A percentile compares a stretch with the other conserved stretches of the same genome.
Conservation (phyloP, 441 rosid species). For the Populus hybrid region DNA sequence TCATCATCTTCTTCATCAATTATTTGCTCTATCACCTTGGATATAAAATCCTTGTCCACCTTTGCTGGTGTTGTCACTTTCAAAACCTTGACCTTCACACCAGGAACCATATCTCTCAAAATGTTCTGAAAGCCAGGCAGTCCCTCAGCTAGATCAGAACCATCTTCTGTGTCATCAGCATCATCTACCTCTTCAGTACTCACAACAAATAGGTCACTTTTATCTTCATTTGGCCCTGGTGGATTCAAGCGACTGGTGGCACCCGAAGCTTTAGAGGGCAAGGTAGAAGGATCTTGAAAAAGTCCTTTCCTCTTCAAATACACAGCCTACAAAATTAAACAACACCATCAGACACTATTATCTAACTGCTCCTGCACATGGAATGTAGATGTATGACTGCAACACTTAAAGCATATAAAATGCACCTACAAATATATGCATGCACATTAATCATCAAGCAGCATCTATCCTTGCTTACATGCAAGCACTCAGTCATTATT, state of each 20-base stretch:
- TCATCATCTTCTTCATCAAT: conserved; percentile 70
- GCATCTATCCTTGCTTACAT: not conserved
- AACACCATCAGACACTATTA: conserved; percentile 12
- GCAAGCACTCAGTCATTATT: not conserved
- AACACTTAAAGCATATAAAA: not conserved
- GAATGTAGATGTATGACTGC: conserved; percentile 1
- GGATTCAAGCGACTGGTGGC: conserved; percentile 41
- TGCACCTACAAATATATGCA: not conserved
- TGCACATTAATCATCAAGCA: not conserved
- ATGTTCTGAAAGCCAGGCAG: conserved; percentile 70
- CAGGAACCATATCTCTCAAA: conserved; percentile 87
- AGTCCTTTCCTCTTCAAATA: conserved; percentile 64
- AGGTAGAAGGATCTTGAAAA: conserved; percentile 41
- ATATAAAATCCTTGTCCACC: conserved; percentile 79
- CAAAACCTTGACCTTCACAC: conserved; percentile 79
- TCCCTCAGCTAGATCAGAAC: conserved; percentile 70
- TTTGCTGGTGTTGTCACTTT: conserved; percentile 76
- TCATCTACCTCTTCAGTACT: conserved; percentile 64
- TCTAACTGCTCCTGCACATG: not conserved
- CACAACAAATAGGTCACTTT: conserved; percentile 45
- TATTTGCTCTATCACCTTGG: conserved; percentile 82
- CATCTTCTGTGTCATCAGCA: conserved; percentile 59
- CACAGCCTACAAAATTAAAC: conserved; percentile 59
- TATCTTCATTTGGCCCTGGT: conserved; percentile 58
- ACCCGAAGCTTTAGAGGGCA: conserved; percentile 42